Percentiles rank a stretch among this genome's conserved stretches.
phyloP scores from a whole-genome alignment of 176 grass and related monocot genomes.

The Neostapfia colusana region DNA sequence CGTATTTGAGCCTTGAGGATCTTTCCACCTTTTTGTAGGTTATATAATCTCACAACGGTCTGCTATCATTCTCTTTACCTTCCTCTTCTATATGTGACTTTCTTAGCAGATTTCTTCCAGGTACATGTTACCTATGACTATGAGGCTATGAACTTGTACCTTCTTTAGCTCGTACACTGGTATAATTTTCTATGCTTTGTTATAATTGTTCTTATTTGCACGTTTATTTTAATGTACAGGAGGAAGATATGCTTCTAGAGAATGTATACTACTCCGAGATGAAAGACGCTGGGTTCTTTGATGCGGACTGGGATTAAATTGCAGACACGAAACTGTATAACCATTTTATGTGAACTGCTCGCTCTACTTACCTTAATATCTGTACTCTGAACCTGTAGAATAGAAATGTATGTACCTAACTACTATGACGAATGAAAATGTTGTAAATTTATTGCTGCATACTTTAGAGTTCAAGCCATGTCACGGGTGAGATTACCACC shows the following conservation, averaged over 20 bases:
- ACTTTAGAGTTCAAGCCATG: neutral
- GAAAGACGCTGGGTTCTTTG: constrained; percentile 99
- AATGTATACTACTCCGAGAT: constrained; percentile 99
- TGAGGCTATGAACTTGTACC: constrained; percentile 7
- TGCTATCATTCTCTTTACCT: constrained; percentile 98
- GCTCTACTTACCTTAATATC: constrained; percentile 11
- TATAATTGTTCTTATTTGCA: constrained; percentile 18
- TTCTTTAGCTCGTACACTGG: neutral
- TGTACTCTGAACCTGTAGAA: constrained; percentile 4
- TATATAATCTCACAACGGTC: constrained; percentile 76
- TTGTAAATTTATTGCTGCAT: constrained; percentile 44
- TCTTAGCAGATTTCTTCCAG: constrained; percentile 98
- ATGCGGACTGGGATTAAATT: constrained; percentile 90
- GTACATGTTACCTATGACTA: constrained; percentile 47
- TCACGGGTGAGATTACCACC: neutral
- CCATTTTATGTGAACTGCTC: constrained; percentile 38
- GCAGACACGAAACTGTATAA: constrained; percentile 17
- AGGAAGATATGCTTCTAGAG: constrained; percentile 96
- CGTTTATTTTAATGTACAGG: constrained; percentile 45
- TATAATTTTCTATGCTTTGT: constrained; percentile 9
- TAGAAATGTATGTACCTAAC: constrained; percentile 48
- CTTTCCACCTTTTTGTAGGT: constrained; percentile 47
- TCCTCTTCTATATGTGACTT: constrained; percentile 84
- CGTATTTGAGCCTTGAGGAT: constrained; percentile 18
- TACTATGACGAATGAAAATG: constrained; percentile 43